These are phyloP conservation scores for Podospora comata DNA, from an alignment of 495 filamentous ascomycete genomes.

Conservation along the genomic window DNA sequence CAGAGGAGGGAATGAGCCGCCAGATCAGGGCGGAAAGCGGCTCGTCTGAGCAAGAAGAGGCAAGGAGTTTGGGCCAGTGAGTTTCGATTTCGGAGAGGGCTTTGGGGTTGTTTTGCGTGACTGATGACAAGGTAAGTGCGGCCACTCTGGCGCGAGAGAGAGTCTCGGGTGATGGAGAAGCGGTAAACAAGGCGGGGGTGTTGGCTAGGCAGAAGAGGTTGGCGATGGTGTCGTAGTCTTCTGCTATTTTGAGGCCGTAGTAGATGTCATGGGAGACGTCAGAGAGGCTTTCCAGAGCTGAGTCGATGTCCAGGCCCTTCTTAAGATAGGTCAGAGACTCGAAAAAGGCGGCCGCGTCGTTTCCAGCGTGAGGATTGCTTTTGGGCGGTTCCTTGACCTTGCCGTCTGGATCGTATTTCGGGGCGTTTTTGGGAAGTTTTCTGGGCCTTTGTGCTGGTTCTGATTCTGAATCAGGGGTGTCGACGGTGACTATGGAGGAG, in stretches of 20 bases:
- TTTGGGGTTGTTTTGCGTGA: slow-evolving; percentile 62
- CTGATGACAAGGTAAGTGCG: slow-evolving; percentile 50
- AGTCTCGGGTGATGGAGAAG: slow-evolving; percentile 9
- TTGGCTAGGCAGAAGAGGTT: slow-evolving; percentile 45
- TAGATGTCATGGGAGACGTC: slow-evolving; percentile 64
- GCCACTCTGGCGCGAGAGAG: slow-evolving; percentile 43
- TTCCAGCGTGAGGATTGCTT: slow-evolving; percentile 23
- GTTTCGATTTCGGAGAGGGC: slow-evolving; percentile 49
- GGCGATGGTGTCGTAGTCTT: slow-evolving; percentile 45
- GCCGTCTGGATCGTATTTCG: slow-evolving; percentile 49
- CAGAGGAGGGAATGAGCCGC: slow-evolving; percentile 33
- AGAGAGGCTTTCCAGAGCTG: slow-evolving; percentile 50
- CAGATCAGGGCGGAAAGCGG: slow-evolving; percentile 17
- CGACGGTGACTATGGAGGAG: slow-evolving; percentile 47
- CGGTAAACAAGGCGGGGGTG: slow-evolving; percentile 15
- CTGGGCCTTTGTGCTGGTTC: slow-evolving; percentile 19
- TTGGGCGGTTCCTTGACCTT: slow-evolving; percentile 46
- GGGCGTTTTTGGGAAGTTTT: slow-evolving; percentile 37
- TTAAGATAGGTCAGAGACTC: slow-evolving; percentile 46
- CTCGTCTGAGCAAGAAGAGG: slow-evolving; percentile 27
- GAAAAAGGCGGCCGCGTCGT: slow-evolving; percentile 36
- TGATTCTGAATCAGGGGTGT: slow-evolving; percentile 27
- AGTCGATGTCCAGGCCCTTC: slow-evolving; percentile 35
- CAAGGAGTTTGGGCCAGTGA: slow-evolving; percentile 34
- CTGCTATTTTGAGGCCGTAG: slow-evolving; percentile 62